Evolutionary conservation across 768 basidiomycete genomes (phyloP), one percentile per base, ranked within the genome.

Genomic region (Xerocomus spinulosus): DNA sequence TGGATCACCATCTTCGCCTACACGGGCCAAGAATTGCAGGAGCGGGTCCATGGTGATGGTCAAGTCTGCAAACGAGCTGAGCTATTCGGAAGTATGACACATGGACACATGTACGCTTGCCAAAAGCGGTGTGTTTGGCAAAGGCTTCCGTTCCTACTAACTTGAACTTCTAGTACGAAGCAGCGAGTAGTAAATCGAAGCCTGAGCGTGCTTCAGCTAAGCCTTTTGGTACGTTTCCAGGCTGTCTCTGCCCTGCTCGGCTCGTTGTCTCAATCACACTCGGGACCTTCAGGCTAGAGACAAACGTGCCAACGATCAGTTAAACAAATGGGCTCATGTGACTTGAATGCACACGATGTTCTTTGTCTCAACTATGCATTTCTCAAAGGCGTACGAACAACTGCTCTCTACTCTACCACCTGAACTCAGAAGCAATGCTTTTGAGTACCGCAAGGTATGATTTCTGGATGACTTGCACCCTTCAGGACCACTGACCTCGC

Each of bases 371-470:
- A 29, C 33, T 24, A 88, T 89, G 86, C 85, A 87, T 63, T 88
- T 85, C 62, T 77, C 81, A 23, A 87, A 88, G 58, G 79, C 80
- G 1, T 87, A 85, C 64, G 45, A 77, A 5, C 75, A 83, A 51
- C 66, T 85, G 10, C 70, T 89, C 26, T 66, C 74, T 44, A 75
- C 75, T 7, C 78, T 94, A 12, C 91, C 92, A 0, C 79, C 82
- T 29, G 88, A 92, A 46, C 74, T 93, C 56, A 74, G 81, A 23
- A 76, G 84, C 18, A 85, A 82, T 62, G 83, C 88, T 1, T 85
- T 96, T 46, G 82, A 92, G 61, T 96, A 96, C 61, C 76, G 87
- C 26, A 82, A 84, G 73, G 89, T 87, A 47, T 23, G 28, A 6
- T 14, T n/a, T 6, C 9, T 13, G 5, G 17, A 3, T 12, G n/a